Evolutionary conservation across 768 basidiomycete genomes (phyloP).

Genomic region (Calocybe gangraenosa): DNA sequence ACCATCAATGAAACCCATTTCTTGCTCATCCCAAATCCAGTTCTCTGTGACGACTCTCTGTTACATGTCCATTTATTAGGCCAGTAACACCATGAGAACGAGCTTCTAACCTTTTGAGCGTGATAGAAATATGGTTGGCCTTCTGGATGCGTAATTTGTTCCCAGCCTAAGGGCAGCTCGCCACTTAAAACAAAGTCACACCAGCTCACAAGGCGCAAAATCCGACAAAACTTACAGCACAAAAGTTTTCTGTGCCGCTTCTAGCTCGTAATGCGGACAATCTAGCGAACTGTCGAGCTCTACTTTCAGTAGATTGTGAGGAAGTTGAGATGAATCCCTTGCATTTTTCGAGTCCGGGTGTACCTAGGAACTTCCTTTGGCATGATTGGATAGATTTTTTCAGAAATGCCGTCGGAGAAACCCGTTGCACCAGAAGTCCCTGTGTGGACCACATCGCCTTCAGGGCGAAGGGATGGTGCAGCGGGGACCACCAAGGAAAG

Average conservation of each 20-base stretch:
- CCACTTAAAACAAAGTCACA: not conserved
- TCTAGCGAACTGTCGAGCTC: not conserved
- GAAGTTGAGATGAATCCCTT: not conserved
- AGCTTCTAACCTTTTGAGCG: not conserved
- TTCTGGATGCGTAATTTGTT: constrained; percentile 8
- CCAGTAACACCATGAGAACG: not conserved
- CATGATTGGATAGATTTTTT: constrained; percentile 3
- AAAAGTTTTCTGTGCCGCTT: constrained; percentile 1
- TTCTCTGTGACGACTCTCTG: constrained; percentile 9
- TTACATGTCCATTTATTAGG: not conserved
- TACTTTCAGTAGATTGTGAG: not conserved
- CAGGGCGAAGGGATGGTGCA: not conserved
- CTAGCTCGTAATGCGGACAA: not conserved
- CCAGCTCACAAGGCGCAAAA: not conserved
- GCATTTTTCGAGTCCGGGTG: not conserved
- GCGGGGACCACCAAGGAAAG: constrained; percentile 4
- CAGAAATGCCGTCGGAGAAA: not conserved
- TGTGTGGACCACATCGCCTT: not conserved
- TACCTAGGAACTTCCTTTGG: constrained; percentile 3
- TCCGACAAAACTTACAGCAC: constrained; percentile 1
- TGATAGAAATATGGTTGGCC: constrained; percentile 14
- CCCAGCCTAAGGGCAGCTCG: constrained; percentile 7
- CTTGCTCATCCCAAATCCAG: constrained; percentile 6
- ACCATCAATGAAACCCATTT: not conserved
- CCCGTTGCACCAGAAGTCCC: not conserved